A percentile compares a stretch with the other conserved stretches of the same genome.
Conservation (phyloP, 2,329 filamentous ascomycete genomes). For the Macrophomina tecta region DNA sequence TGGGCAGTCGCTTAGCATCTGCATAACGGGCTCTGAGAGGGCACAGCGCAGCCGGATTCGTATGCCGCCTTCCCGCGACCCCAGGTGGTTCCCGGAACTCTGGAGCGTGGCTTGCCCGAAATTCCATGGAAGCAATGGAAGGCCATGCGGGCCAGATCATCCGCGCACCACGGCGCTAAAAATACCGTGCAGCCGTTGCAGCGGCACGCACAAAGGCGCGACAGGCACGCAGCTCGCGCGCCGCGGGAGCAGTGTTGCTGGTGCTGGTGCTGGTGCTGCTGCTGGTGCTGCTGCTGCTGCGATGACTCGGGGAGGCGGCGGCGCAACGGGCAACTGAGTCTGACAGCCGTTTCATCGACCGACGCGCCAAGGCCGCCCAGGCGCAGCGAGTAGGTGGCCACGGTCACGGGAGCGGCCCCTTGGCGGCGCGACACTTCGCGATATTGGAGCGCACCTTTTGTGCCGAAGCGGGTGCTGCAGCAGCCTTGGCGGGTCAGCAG, state of each 20-base stretch:
- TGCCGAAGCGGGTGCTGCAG: slow-evolving; percentile 1
- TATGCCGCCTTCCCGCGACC: slow-evolving; percentile 4
- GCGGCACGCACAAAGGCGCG: slow-evolving; percentile 4
- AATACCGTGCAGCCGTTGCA: slow-evolving; percentile 23
- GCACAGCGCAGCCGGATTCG: background rate
- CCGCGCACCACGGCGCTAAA: slow-evolving; percentile 9
- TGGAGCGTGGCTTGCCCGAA: slow-evolving; percentile 17
- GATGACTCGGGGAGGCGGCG: slow-evolving; percentile 22
- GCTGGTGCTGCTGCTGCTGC: background rate
- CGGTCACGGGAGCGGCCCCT: slow-evolving; percentile 18
- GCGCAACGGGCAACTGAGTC: slow-evolving; percentile 17
- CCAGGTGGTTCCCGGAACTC: slow-evolving; percentile 6
- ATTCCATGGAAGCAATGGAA: slow-evolving; percentile 25
- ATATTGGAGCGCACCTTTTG: background rate
- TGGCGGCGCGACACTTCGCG: background rate
- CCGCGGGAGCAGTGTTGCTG: background rate
- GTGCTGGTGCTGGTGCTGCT: background rate
- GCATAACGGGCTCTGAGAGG: slow-evolving; percentile 8
- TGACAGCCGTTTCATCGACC: slow-evolving; percentile 24
- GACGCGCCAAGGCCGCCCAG: slow-evolving; percentile 18
- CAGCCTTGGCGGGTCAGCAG: slow-evolving; percentile 22
- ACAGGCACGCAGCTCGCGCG: background rate
- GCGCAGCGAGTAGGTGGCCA: slow-evolving; percentile 8
- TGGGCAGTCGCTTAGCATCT: slow-evolving; percentile 18
- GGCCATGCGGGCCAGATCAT: slow-evolving; percentile 24